These are phyloP conservation scores for Suaeda aralocaspica DNA, from an alignment of 148 eudicot genomes.

Conservation along the genomic window DNA sequence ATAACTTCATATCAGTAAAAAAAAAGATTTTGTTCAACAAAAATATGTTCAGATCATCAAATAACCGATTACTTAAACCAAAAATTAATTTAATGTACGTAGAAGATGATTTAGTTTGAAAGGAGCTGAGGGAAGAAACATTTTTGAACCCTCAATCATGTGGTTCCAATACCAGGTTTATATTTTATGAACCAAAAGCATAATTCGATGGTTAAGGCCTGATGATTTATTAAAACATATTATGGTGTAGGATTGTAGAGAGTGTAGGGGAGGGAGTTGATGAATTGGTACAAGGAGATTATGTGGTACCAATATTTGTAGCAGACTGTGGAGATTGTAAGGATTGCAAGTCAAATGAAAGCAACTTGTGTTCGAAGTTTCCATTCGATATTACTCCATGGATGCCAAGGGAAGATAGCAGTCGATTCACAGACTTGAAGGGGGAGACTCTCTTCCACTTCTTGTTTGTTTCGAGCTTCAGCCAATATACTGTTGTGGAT, in stretches of 20 bases:
- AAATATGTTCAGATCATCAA: too few relatives aligned
- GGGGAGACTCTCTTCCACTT: constrained; percentile 74
- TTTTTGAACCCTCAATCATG: too few relatives aligned
- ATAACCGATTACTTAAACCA: too few relatives aligned
- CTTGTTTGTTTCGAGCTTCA: constrained; percentile 64
- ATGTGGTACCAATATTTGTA: constrained; percentile 64
- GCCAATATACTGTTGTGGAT: constrained; percentile 79
- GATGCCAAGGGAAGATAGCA: constrained; percentile 79
- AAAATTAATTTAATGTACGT: too few relatives aligned
- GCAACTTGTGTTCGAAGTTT: constrained; percentile 65
- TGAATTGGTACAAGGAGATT: constrained; percentile 66
- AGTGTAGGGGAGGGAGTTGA: constrained; percentile 67
- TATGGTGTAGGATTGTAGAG: constrained; percentile 63
- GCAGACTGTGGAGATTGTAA: constrained; percentile 74
- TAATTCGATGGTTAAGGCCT: too few relatives aligned
- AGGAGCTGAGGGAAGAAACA: too few relatives aligned
- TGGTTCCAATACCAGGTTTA: too few relatives aligned
- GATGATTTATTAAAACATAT: too few relatives aligned
- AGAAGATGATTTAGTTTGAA: too few relatives aligned
- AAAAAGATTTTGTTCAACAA: too few relatives aligned
- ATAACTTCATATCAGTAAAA: too few relatives aligned
- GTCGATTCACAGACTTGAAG: constrained; percentile 68
- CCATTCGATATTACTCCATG: constrained; percentile 58
- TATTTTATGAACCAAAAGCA: too few relatives aligned
- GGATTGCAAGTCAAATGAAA: constrained; percentile 68